Conservation (phyloP, 2,329 filamentous ascomycete genomes). For the Monosporascus sp. region DNA sequence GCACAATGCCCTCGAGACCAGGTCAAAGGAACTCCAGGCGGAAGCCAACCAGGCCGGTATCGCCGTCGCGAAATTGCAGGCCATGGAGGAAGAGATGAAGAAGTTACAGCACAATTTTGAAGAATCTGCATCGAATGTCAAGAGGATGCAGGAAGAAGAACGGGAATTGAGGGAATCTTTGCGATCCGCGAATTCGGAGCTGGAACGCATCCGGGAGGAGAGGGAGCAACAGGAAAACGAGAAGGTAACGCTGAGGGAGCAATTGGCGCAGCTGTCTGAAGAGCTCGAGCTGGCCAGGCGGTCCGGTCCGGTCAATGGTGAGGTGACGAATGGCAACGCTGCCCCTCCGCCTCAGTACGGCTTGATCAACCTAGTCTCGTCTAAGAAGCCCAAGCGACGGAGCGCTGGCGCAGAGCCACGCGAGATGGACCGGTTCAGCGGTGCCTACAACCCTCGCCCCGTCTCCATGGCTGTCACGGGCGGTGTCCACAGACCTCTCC, state of each 20-base stretch:
- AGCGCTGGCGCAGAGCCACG: slow-evolving; percentile 84
- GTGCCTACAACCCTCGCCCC: slow-evolving; percentile 86
- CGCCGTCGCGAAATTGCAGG: slow-evolving; percentile 79
- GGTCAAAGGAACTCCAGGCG: slow-evolving; percentile 88
- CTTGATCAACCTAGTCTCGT: slow-evolving; percentile 92
- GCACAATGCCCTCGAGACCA: slow-evolving; percentile 81
- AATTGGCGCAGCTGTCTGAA: slow-evolving; percentile 84
- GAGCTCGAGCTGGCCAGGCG: slow-evolving; percentile 85
- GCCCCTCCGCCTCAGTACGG: slow-evolving; percentile 58
- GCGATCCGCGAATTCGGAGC: slow-evolving; percentile 69
- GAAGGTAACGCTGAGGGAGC: slow-evolving; percentile 78
- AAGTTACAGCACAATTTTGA: slow-evolving; percentile 84
- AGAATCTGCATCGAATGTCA: slow-evolving; percentile 84
- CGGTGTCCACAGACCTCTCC: slow-evolving; percentile 61
- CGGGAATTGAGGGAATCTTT: slow-evolving; percentile 78
- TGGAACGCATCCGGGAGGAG: slow-evolving; percentile 71
- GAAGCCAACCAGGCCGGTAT: slow-evolving; percentile 98
- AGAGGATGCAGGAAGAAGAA: slow-evolving; percentile 92
- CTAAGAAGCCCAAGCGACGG: slow-evolving; percentile 93
- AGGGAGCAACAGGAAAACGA: slow-evolving; percentile 76
- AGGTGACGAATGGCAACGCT: slow-evolving; percentile 59
- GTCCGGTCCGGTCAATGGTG: slow-evolving; percentile 65
- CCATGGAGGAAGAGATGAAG: slow-evolving; percentile 94
- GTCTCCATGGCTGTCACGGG: slow-evolving; percentile 88
- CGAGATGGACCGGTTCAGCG: slow-evolving; percentile 84